Base-by-base conservation (phyloP, 495 filamentous ascomycete genomes). In the Hypoxylon perforatum region DNA sequence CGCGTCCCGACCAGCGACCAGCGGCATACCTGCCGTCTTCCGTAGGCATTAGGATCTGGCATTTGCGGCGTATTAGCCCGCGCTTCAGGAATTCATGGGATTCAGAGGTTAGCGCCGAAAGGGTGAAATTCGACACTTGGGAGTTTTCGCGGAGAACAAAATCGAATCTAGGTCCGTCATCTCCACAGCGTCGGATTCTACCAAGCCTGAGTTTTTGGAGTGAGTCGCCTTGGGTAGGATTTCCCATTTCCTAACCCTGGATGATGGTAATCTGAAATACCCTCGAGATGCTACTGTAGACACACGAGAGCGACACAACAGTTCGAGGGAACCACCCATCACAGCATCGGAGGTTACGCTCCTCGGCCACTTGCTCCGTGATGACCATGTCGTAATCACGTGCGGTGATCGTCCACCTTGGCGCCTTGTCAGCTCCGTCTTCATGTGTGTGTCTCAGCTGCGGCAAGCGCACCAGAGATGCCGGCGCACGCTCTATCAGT, bases 341-440 rank as follows among this genome's bases (percentile, higher is more conserved):
- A n/a, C n/a, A n/a, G 45, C 45, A 52, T 59, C 65, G 65, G 59
- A 63, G 53, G 42, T 28, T 69, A 59, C 33, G 54, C 38, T 60
- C 59, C 53, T 53, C 45, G n/a, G 39, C 19, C 46, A 58, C 23
- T 46, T 18, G 21, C 38, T 44, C 33, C 6, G 18, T 45, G 18
- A 67, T 53, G 18, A 48, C 17, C 25, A 36, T 39, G 21, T 23
- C 22, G 49, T 60, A n/a, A 60, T 69, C 65, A 69, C 65, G 65
- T 69, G 65, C 50, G 33, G 4, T n/a, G 50, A 69, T 55, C 49
- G 21, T n/a, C 25, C 36, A 14, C 36, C 54, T 69, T 63, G 65
- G 59, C 65, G 35, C 50, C 60, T 63, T 36, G 49, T 60, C 54
- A 63, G 59, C 59, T 62, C 65, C 65, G 59, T 63, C 21, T 61